Evolutionary conservation across 2,329 filamentous ascomycete genomes (phyloP).

Genomic region (Podosphaera leucotricha): DNA sequence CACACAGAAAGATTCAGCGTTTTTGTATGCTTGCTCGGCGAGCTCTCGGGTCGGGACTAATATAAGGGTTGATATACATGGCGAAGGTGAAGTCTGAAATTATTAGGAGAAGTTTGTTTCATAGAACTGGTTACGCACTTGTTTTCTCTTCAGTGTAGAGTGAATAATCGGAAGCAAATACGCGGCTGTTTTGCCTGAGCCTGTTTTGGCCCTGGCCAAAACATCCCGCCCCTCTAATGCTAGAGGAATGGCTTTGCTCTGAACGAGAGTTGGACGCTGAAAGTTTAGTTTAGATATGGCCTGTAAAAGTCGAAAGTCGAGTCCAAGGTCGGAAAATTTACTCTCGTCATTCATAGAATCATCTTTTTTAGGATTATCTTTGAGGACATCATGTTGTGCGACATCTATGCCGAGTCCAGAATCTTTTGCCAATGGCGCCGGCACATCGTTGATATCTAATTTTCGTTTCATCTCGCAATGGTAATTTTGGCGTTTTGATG

Average conservation of each 20-base stretch:
- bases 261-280: conserved; percentile 67
- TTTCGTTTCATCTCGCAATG: conserved; percentile 31
- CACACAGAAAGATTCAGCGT: conserved; percentile 49
- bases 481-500: neutral
- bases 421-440: conserved; percentile 17
- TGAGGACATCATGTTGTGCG: neutral
- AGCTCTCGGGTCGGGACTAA: conserved; percentile 89
- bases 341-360: conserved; percentile 4
- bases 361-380: neutral
- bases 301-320: conserved; percentile 71
- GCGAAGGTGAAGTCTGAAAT: conserved; percentile 23
- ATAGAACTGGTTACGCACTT: conserved; percentile 19
- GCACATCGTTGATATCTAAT: conserved; percentile 30
- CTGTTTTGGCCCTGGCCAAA: conserved; percentile 77
- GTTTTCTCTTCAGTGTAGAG: conserved; percentile 56
- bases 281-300: conserved; percentile 69
- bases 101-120: conserved; percentile 4
- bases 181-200: conserved; percentile 92
- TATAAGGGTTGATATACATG: conserved; percentile 52
- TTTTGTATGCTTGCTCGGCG: conserved; percentile 69
- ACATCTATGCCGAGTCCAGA: too few relatives aligned
- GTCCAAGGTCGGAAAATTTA: conserved; percentile 47
- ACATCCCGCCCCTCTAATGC: conserved; percentile 76
- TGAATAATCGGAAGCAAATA: conserved; percentile 82
- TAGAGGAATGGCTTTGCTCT: conserved; percentile 67